Conservation (phyloP, 2,329 filamentous ascomycete genomes). For the Setomelanomma holmii region DNA sequence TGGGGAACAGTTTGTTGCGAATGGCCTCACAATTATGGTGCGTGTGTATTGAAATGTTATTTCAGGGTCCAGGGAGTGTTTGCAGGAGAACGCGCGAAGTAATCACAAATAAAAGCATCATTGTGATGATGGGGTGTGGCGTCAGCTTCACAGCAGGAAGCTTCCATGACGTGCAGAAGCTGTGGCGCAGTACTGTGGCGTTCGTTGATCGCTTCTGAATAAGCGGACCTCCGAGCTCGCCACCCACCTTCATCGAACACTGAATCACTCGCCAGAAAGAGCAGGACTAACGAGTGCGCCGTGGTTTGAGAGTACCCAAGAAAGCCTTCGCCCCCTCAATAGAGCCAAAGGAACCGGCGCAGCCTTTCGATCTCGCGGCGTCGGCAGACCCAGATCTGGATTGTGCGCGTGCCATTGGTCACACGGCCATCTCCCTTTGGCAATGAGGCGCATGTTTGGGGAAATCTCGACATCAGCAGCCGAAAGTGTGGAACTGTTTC, state of each 20-base stretch:
- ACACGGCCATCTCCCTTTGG: conserved; percentile 14
- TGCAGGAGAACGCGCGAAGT: neutral
- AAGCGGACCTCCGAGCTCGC: neutral
- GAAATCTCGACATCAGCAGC: conserved; percentile 12
- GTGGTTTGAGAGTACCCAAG: too few species aligned
- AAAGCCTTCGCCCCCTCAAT: too few species aligned
- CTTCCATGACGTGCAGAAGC: conserved; percentile 1
- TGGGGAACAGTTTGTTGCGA: neutral
- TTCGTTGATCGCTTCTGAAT: neutral
- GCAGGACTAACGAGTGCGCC: too few species aligned
- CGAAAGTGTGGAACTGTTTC: conserved; percentile 11
- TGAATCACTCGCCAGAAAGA: too few species aligned
- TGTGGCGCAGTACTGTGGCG: neutral
- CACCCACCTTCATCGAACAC: neutral
- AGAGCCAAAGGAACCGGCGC: neutral
- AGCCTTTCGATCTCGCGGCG: neutral
- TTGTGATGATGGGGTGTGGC: conserved; percentile 8
- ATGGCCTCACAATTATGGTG: neutral
- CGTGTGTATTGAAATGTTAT: neutral
- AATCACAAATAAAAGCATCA: neutral
- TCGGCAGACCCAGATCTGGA: conserved; percentile 4
- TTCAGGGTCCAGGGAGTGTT: neutral
- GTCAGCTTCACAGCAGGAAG: neutral
- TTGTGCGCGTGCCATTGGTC: conserved; percentile 19
- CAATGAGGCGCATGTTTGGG: conserved; percentile 12